Percentiles rank a stretch among this genome's conserved stretches.
Evolutionary conservation across 1,139 yeast species (phyloP).

Genomic region (Candida tetrigidarum): DNA sequence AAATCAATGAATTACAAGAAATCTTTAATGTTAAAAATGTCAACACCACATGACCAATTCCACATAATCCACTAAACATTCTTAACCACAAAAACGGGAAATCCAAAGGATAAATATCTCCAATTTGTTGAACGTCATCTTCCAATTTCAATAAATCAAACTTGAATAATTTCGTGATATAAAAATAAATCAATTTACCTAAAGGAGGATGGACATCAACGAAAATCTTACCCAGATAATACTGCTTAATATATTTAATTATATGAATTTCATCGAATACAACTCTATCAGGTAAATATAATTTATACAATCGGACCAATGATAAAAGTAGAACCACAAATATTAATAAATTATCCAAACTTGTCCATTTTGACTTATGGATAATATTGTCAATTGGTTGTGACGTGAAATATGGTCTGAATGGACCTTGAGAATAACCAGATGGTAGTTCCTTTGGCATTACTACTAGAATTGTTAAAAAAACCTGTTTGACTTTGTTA

Average conservation of each 20-base stretch:
- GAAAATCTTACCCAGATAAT: conserved; percentile 63
- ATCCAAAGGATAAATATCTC: conserved; percentile 31
- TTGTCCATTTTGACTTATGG: conserved; percentile 8
- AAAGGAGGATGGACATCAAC: conserved; percentile 69
- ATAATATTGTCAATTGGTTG: conserved; percentile 7
- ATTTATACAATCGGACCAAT: conserved; percentile 52
- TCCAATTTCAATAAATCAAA: conserved; percentile 41
- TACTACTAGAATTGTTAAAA: neutral
- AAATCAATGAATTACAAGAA: conserved; percentile 44
- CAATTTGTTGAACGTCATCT: conserved; percentile 36
- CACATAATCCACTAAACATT: conserved; percentile 38
- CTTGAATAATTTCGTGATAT: conserved; percentile 40
- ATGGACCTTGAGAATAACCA: conserved; percentile 25
- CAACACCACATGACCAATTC: conserved; percentile 47
- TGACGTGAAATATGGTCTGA: conserved; percentile 16
- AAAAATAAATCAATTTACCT: conserved; percentile 50
- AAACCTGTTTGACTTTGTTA: too few relatives aligned
- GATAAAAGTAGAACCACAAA: conserved; percentile 19
- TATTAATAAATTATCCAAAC: conserved; percentile 23
- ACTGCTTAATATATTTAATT: conserved; percentile 44
- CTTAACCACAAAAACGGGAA: conserved; percentile 44
- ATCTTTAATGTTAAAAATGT: conserved; percentile 54
- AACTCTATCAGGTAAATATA: conserved; percentile 74
- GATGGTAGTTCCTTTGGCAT: conserved; percentile 19
- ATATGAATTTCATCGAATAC: conserved; percentile 91